Conservation (phyloP, 192 early-diverging fungal genomes). For the Entomortierella chlamydospora region DNA sequence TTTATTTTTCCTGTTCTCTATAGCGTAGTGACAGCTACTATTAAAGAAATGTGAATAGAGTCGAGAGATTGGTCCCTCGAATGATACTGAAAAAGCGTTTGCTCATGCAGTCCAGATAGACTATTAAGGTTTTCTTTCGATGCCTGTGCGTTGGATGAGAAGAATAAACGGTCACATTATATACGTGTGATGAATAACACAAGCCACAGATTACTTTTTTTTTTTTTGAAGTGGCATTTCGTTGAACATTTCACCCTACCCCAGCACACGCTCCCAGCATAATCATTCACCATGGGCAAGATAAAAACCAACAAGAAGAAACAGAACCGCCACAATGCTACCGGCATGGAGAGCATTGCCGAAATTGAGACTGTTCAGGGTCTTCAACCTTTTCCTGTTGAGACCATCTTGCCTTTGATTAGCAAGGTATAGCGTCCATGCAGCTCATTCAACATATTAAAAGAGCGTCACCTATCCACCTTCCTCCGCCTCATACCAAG, state of each 20-base stretch:
- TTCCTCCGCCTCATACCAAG: not conserved
- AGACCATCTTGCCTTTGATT: slow-evolving; percentile 50
- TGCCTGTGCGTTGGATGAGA: no score
- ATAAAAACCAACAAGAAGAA: slow-evolving; percentile 52
- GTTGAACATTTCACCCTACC: not conserved
- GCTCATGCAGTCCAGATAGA: no score
- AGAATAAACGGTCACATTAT: no score
- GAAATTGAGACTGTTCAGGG: slow-evolving; percentile 26
- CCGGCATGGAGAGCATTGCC: slow-evolving; percentile 42
- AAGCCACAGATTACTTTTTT: slow-evolving; percentile 7
- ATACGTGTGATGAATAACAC: no score
- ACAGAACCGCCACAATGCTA: slow-evolving; percentile 38
- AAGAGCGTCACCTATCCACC: no score
- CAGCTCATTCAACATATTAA: no score
- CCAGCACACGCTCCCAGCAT: not conserved
- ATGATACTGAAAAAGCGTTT: no score
- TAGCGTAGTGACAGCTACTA: no score
- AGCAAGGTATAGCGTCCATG: slow-evolving; percentile 48
- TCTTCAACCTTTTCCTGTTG: slow-evolving; percentile 37
- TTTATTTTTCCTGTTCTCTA: no score
- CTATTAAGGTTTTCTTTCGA: no score
- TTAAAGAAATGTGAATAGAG: no score
- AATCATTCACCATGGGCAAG: slow-evolving; percentile 35
- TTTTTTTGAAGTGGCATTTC: slow-evolving; percentile 4
- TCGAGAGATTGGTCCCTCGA: no score